Conservation (phyloP, 768 basidiomycete species). For the Tylopilus vinaceipallidus region DNA sequence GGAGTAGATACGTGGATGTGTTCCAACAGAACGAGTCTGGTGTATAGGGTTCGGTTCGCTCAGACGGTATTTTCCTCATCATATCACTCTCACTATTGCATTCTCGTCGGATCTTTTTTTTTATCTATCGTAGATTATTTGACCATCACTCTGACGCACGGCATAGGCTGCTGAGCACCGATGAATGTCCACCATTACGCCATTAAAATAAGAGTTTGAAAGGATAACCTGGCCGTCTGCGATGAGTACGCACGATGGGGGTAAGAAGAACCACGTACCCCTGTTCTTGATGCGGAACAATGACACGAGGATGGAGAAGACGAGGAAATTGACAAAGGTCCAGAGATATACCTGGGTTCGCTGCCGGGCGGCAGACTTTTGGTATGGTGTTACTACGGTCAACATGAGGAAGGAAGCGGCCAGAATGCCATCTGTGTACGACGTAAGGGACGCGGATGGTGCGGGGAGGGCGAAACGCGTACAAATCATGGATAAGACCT, state of each 20-base stretch:
- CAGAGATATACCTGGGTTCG: slow-evolving; percentile 88
- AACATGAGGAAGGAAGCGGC: slow-evolving; percentile 78
- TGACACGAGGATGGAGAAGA: slow-evolving; percentile 84
- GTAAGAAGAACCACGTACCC: slow-evolving; percentile 43
- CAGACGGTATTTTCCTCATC: slow-evolving; percentile 8
- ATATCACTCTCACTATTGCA: slow-evolving; percentile 16
- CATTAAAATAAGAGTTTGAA: slow-evolving; percentile 71
- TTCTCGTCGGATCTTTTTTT: slow-evolving; percentile 21
- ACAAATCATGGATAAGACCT: slow-evolving; percentile 86
- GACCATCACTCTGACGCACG: slow-evolving; percentile 1
- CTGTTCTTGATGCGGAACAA: slow-evolving; percentile 90
- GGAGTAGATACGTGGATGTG: slow-evolving; percentile 90
- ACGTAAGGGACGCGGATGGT: not conserved
- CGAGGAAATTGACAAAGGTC: slow-evolving; percentile 74
- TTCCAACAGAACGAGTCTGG: slow-evolving; percentile 55
- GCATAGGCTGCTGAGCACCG: not conserved
- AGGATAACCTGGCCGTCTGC: slow-evolving; percentile 58
- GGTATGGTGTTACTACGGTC: slow-evolving; percentile 75
- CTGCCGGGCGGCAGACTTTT: slow-evolving; percentile 70
- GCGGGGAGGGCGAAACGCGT: slow-evolving; percentile 33
- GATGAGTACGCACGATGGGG: slow-evolving; percentile 1
- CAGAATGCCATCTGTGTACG: slow-evolving; percentile 73
- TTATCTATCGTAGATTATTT: slow-evolving; percentile 23
- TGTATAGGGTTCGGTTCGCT: slow-evolving; percentile 4
- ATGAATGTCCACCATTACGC: not conserved